Conservation (phyloP, 2,329 filamentous ascomycete species). For the Pseudogymnoascus destructans region DNA sequence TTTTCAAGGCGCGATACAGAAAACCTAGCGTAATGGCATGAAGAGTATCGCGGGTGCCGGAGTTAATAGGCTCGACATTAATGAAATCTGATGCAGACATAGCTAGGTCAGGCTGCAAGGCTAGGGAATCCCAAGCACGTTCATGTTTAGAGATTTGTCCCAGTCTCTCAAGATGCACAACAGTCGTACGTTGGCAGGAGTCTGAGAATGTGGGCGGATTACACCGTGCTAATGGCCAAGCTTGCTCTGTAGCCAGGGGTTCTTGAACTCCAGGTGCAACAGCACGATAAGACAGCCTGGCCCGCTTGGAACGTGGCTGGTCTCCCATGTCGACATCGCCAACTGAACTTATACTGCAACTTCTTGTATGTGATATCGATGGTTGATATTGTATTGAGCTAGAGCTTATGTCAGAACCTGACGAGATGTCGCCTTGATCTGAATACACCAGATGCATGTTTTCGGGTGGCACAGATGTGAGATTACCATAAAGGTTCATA, state of each 20-base stretch:
- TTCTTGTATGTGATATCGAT: slow-evolving; percentile 30
- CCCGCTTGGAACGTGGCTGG: neutral
- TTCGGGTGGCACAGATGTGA: slow-evolving; percentile 25
- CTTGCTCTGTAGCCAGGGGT: slow-evolving; percentile 35
- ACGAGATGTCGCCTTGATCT: slow-evolving; percentile 28
- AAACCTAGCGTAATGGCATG: slow-evolving; percentile 60
- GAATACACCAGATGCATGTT: slow-evolving; percentile 25
- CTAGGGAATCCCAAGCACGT: slow-evolving; percentile 34
- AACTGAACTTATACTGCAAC: slow-evolving; percentile 35
- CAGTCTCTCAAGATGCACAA: slow-evolving; percentile 38
- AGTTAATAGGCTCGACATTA: slow-evolving; percentile 32
- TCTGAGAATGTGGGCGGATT: slow-evolving; percentile 34
- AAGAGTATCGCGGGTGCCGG: slow-evolving; percentile 50
- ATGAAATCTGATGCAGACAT: slow-evolving; percentile 11
- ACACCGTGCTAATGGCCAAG: slow-evolving; percentile 40
- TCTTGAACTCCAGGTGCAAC: slow-evolving; percentile 33
- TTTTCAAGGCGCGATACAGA: slow-evolving; percentile 56
- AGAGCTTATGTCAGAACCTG: slow-evolving; percentile 32
- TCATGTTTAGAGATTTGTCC: slow-evolving; percentile 37
- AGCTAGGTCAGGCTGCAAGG: slow-evolving; percentile 25
- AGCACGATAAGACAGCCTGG: neutral
- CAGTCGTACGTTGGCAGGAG: slow-evolving; percentile 36
- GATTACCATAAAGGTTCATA: slow-evolving; percentile 30
- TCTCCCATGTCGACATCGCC: slow-evolving; percentile 26
- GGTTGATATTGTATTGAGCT: slow-evolving; percentile 32